Evolutionary conservation across 2,329 filamentous ascomycete species (phyloP), one percentile per base, ranked within the genome.

Genomic region (Fusarium proliferatum): DNA sequence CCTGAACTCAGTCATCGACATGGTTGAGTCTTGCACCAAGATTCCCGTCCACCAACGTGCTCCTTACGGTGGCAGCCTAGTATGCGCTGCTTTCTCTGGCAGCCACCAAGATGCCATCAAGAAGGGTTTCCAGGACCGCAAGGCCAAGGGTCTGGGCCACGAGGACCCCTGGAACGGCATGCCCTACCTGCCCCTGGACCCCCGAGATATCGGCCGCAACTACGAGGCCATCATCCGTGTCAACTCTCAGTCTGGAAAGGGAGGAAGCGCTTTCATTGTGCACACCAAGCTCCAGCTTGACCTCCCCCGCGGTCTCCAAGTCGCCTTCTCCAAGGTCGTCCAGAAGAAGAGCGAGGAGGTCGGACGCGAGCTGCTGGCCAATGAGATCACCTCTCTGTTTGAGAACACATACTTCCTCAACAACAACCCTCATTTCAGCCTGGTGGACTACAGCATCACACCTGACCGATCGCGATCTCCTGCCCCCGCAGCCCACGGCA

Each of bases 151-250:
- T 61, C 86, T 88, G 51, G 85, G 83, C 9, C 85, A 88, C 79
- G 90, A 96, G 64, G 90, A 91, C 79, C 86, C 84, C 45, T 98
- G 96, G 96, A 86, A 93, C 23, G 66, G 66, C 76, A 88, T 98
- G 43, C 96, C 96, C 1, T 98, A 98, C 81, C 91, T 98, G 55
- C 96, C 96, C 17, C 89, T 98, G 77, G 96, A 98, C 79, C 96
- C 96, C 9, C 88, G 93, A 79, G 96, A 98, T 79, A 97, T 98
- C 73, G 96, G 96, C 57, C 91, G 96, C 65, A 98, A 92, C n/a
- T 98, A 98, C 88, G 95, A 98, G 84, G 96, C 96, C 67, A 93
- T 98, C 80, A 98, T 98, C 81, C 93, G 96, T 68, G 96, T 98
- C 88, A 99, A 98, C 87, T 97, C 94, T 23, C 96, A 98, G 82